Conservation (phyloP, 345 rosid species). For the Arabis hirsuta region DNA sequence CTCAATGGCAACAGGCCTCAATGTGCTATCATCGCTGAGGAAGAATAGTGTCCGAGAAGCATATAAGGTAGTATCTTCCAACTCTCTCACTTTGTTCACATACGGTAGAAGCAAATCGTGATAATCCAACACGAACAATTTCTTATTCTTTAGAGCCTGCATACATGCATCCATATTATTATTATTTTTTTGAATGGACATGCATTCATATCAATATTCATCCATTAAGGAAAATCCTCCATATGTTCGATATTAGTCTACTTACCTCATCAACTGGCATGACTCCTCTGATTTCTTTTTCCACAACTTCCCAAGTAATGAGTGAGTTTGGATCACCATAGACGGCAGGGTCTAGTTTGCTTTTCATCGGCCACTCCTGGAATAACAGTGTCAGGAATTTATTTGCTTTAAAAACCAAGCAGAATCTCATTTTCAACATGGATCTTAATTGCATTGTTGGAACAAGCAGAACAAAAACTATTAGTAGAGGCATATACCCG, state of each 20-base stretch:
- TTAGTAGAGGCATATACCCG: slow-evolving; percentile 47
- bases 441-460: background rate
- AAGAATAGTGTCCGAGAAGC: slow-evolving; percentile 75
- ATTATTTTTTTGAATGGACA: no score
- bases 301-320: slow-evolving; percentile 62
- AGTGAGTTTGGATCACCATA: slow-evolving; percentile 72
- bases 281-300: slow-evolving; percentile 59
- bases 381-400: background rate
- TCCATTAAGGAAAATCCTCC: background rate
- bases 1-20: slow-evolving; percentile 70
- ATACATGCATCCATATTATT: background rate
- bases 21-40: slow-evolving; percentile 54
- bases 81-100: slow-evolving; percentile 63
- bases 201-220: background rate
- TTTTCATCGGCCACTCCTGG: slow-evolving; percentile 87
- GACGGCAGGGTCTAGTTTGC: slow-evolving; percentile 64
- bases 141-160: slow-evolving; percentile 37
- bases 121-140: slow-evolving; percentile 42
- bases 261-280: slow-evolving; percentile 60
- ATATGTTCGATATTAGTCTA: background rate
- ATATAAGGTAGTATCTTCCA: slow-evolving; percentile 55
- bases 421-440: no score
- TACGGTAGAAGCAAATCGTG: slow-evolving; percentile 56
- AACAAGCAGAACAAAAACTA: background rate
- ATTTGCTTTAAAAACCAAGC: background rate